Evolutionary conservation across 1,284 basidiomycete genomes (phyloP).

Genomic region (Grifola frondosa): DNA sequence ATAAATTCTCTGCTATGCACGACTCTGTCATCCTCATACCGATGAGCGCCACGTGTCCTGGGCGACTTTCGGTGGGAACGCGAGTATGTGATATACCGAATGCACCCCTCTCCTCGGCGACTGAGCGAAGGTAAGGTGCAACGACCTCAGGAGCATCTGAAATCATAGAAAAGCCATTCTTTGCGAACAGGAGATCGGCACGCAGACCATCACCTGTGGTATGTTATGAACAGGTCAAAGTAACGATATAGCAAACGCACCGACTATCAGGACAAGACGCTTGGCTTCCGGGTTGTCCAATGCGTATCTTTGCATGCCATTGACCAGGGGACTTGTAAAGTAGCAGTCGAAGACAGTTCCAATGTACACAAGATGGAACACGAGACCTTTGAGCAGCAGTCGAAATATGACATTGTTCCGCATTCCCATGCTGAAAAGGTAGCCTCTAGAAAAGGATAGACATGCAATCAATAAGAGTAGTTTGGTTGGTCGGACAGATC

Average conservation of each 20-base stretch:
- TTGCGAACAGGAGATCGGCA: constrained; percentile 77
- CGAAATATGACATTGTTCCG: constrained; percentile 1
- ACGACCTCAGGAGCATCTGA: constrained; percentile 58
- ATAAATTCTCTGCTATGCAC: background rate
- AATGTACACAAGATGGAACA: constrained; percentile 76
- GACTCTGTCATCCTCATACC: constrained; percentile 41
- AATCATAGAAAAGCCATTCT: constrained; percentile 57
- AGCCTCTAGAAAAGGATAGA: background rate
- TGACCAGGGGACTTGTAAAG: constrained; percentile 78
- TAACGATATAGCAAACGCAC: constrained; percentile 38
- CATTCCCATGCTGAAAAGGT: background rate
- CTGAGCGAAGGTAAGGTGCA: constrained; percentile 75
- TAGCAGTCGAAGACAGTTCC: constrained; percentile 87
- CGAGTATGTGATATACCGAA: constrained; percentile 87
- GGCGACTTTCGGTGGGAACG: constrained; percentile 87
- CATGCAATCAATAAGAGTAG: background rate
- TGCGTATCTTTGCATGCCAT: constrained; percentile 65
- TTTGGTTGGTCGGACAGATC: no score
- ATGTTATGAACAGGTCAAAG: background rate
- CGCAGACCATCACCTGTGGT: constrained; percentile 75
- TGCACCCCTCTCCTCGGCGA: constrained; percentile 66
- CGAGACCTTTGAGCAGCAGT: constrained; percentile 65
- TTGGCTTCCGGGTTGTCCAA: constrained; percentile 54
- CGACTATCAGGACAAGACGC: constrained; percentile 79
- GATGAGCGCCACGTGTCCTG: constrained; percentile 88